Base-by-base conservation (phyloP, 2,329 filamentous ascomycete genomes). In the Botrytis galanthina region DNA sequence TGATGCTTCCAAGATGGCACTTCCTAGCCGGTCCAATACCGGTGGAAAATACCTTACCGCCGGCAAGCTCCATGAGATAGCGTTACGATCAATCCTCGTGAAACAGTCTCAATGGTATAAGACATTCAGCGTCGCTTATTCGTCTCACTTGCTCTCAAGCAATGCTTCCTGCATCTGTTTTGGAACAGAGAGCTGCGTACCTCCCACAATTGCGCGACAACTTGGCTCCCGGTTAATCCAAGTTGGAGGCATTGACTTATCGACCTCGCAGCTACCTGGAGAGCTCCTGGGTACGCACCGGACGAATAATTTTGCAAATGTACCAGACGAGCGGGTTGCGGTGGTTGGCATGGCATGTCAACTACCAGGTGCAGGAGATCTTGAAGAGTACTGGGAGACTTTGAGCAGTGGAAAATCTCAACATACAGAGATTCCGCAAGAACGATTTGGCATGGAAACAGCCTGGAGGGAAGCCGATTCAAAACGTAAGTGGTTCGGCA, bases 391-490 rank as follows among this genome's bases (percentile, higher is more conserved):
- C 54, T 94, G 92, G 92, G 89, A 93, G 74, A 84, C 94, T 14
- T 85, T 94, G 32, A 87, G 89, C 79, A 90, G 91, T 81, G 92
- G 92, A 20, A 86, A 93, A 18, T 92, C 93, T 79, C 91, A 93
- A 46, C 91, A 93, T 80, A 86, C 80, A 57, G 81, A 82, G 75
- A 80, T 85, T 9, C 91, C 92, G 1, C 80, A 87, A 6, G 90
- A 93, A 77, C 88, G 92, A 16, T 94, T 93, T 82, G 88, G 92
- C 73, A 88, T 90, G 22, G 86, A 91, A 29, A 29, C 60, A 22
- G n/a, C 60, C 20, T 62, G 26, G n/a, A n/a, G 60, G 2, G 48
- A 67, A n/a, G 37, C 9, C 44, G 62, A 62, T 35, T 44, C 61
- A 8, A 74, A 73, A 26, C 26, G 62, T 20, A 75, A 73, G 44